Conservation (phyloP, 441 rosid genomes). For the Brassica balearica region DNA sequence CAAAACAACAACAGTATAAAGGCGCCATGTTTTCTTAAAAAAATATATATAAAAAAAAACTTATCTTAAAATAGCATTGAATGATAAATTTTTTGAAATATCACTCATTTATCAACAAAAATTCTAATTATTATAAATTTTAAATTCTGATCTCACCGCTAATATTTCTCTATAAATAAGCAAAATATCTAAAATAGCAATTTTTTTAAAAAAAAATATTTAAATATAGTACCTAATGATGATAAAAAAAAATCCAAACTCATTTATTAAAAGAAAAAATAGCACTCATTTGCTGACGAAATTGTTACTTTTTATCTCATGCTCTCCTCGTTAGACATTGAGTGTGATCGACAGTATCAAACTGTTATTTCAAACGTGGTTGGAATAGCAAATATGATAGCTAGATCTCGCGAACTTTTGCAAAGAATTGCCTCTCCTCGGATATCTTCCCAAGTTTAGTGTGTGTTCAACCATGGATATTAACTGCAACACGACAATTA, state of each 20-base stretch:
- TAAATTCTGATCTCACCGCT: neutral
- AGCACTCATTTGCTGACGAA: neutral
- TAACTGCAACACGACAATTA: neutral
- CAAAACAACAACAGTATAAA: constrained; percentile 6
- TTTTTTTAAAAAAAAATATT: too few relatives aligned
- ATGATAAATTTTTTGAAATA: too few relatives aligned
- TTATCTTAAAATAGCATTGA: too few relatives aligned
- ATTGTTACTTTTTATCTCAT: neutral
- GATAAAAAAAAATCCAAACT: neutral
- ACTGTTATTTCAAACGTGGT: neutral
- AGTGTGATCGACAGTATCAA: neutral
- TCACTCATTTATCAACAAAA: too few relatives aligned
- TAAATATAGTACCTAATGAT: neutral
- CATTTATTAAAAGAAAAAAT: neutral
- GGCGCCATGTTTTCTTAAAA: neutral
- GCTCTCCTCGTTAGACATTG: neutral
- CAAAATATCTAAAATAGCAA: too few relatives aligned
- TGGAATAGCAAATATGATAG: neutral
- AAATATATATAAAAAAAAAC: too few relatives aligned
- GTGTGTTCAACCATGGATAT: neutral
- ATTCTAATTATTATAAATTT: too few relatives aligned
- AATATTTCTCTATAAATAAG: neutral
- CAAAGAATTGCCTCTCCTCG: neutral
- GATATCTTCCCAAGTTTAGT: neutral
- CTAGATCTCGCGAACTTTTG: neutral